Percentiles rank a stretch among this genome's conserved stretches.
Conservation (phyloP, 2,329 filamentous ascomycete genomes). For the Lachnellula willkommii region DNA sequence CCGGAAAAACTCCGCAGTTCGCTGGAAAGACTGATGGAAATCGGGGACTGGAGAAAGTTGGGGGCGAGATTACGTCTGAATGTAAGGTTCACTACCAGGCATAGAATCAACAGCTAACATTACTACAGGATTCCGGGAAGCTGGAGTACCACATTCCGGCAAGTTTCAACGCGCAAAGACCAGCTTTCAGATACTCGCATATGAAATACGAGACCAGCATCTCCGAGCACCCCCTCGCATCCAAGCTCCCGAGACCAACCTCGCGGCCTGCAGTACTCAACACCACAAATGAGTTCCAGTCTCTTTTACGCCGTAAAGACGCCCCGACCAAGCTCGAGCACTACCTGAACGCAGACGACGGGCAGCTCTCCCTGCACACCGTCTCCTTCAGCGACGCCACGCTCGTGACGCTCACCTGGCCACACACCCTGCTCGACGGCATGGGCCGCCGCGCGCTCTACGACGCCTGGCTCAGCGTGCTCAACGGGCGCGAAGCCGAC, state of each 20-base stretch:
- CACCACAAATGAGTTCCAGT: slow-evolving; percentile 6
- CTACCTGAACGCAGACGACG: slow-evolving; percentile 37
- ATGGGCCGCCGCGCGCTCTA: slow-evolving; percentile 40
- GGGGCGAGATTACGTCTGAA: slow-evolving; percentile 39
- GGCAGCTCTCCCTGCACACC: slow-evolving; percentile 43
- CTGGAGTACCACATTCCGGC: slow-evolving; percentile 39
- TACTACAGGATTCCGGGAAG: slow-evolving; percentile 10
- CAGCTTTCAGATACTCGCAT: slow-evolving; percentile 38
- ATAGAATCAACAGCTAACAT: neutral
- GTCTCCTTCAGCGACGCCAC: slow-evolving; percentile 45
- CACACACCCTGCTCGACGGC: slow-evolving; percentile 44
- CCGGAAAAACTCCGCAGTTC: neutral
- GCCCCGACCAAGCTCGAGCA: slow-evolving; percentile 33
- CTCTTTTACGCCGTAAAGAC: slow-evolving; percentile 19
- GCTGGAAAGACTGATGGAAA: slow-evolving; percentile 32
- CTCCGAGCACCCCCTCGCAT: slow-evolving; percentile 37
- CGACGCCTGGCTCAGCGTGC: slow-evolving; percentile 40
- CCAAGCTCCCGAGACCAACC: slow-evolving; percentile 33
- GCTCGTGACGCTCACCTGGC: slow-evolving; percentile 40
- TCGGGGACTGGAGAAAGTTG: slow-evolving; percentile 40
- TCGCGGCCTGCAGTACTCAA: slow-evolving; percentile 28
- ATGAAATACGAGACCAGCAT: slow-evolving; percentile 33
- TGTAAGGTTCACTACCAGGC: slow-evolving; percentile 26
- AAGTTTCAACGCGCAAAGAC: slow-evolving; percentile 33
- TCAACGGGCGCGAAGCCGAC: slow-evolving; percentile 39